These are phyloP conservation scores for Wallacemonas rigidus DNA, from an alignment of 208 protist species.

Conservation along the genomic window DNA sequence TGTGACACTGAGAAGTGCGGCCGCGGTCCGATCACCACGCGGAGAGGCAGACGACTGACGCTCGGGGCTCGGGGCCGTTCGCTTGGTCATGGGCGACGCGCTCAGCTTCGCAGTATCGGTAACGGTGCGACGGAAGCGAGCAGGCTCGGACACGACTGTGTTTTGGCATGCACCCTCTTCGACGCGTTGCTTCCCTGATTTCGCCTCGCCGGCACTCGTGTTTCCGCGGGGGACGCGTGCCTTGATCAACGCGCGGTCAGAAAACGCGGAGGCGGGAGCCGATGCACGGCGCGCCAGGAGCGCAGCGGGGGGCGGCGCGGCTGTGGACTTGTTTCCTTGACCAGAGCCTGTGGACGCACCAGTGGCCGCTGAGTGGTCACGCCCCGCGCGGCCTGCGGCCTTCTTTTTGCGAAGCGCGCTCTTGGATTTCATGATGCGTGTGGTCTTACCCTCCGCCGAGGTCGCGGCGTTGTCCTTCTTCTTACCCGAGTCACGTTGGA, in stretches of 20 bases:
- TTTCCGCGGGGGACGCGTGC: background rate
- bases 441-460: background rate
- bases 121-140: slow-evolving; percentile 8
- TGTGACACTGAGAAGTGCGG: background rate
- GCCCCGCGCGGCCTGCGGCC: too few relatives aligned
- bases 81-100: slow-evolving; percentile 13
- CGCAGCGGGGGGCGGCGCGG: background rate
- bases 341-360: too few relatives aligned
- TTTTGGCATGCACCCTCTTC: background rate
- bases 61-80: slow-evolving; percentile 11
- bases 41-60: background rate
- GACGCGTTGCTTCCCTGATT: background rate
- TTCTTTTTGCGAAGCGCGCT: too few relatives aligned
- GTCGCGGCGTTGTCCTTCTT: slow-evolving; percentile 6
- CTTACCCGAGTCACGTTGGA: background rate
- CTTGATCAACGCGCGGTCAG: background rate
- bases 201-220: background rate
- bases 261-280: slow-evolving; percentile 5
- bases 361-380: too few relatives aligned
- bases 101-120: slow-evolving; percentile 12
- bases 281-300: background rate
- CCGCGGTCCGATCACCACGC: background rate
- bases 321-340: background rate
- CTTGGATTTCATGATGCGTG: slow-evolving; percentile 4
- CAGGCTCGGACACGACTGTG: background rate